A percentile compares a stretch with the other conserved stretches of the same genome.
Conservation (phyloP, 768 basidiomycete species). For the Pholiota microspora region DNA sequence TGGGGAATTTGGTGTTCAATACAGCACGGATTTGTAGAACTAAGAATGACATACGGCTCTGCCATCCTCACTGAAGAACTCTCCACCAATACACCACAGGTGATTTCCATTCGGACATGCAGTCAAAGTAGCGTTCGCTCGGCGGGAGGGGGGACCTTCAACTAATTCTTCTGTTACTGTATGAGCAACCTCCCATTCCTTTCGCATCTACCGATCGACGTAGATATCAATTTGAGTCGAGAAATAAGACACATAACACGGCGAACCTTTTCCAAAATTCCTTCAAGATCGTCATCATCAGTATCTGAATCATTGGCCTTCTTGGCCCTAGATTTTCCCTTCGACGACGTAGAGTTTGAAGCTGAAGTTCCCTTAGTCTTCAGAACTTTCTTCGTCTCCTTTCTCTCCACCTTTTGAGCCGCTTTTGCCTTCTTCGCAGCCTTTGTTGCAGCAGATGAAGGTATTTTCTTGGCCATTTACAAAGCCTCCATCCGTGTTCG, state of each 20-base stretch:
- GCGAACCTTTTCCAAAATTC: slow-evolving; percentile 74
- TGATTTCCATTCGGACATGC: slow-evolving; percentile 79
- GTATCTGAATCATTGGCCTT: slow-evolving; percentile 47
- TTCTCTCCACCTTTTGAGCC: slow-evolving; percentile 64
- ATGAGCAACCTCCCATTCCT: slow-evolving; percentile 82
- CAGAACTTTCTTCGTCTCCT: slow-evolving; percentile 62
- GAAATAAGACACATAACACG: neutral
- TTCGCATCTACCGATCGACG: slow-evolving; percentile 58
- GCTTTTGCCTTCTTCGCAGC: slow-evolving; percentile 68
- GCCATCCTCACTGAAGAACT: slow-evolving; percentile 85
- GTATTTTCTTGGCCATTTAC: slow-evolving; percentile 42
- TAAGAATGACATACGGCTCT: slow-evolving; percentile 52
- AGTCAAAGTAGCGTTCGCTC: slow-evolving; percentile 82
- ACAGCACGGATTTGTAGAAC: neutral
- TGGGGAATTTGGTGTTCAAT: slow-evolving; percentile 24
- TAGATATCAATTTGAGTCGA: slow-evolving; percentile 1
- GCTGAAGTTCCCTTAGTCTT: slow-evolving; percentile 28
- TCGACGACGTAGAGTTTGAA: slow-evolving; percentile 4
- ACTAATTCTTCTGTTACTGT: slow-evolving; percentile 84
- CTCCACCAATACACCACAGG: slow-evolving; percentile 84
- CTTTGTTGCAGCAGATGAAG: slow-evolving; percentile 41
- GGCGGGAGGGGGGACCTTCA: slow-evolving; percentile 75
- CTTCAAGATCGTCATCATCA: slow-evolving; percentile 79
- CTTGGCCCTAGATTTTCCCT: slow-evolving; percentile 21
- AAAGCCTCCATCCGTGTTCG: neutral